These are phyloP conservation scores for Aspergillus arachidicola DNA, from an alignment of 2,329 filamentous ascomycete species.

Conservation along the genomic window DNA sequence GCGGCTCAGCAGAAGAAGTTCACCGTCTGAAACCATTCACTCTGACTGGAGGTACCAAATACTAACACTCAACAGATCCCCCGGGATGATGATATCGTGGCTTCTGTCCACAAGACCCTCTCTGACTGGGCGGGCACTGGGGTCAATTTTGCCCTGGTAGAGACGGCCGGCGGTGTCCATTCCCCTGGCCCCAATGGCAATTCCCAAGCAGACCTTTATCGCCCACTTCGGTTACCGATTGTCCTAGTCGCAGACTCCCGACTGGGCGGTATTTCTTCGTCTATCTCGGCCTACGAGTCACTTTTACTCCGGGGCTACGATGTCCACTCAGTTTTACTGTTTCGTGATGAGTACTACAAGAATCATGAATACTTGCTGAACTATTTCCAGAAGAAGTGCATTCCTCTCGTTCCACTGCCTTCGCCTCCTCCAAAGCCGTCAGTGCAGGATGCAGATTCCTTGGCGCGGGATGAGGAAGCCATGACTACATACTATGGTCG, in stretches of 20 bases:
- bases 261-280: slow-evolving; percentile 77
- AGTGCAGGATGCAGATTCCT: slow-evolving; percentile 31
- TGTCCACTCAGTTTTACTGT: slow-evolving; percentile 69
- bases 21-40: slow-evolving; percentile 14
- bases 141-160: slow-evolving; percentile 68
- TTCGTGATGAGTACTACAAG: slow-evolving; percentile 65
- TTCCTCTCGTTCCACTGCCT: slow-evolving; percentile 60
- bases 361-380: slow-evolving; percentile 69
- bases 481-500: slow-evolving; percentile 68
- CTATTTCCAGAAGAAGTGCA: slow-evolving; percentile 65
- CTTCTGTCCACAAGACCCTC: slow-evolving; percentile 50
- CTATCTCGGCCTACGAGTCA: slow-evolving; percentile 79
- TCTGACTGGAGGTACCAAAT: neutral
- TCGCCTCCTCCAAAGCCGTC: slow-evolving; percentile 57
- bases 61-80: slow-evolving; percentile 44
- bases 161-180: slow-evolving; percentile 81
- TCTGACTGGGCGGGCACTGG: slow-evolving; percentile 36
- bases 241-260: slow-evolving; percentile 74
- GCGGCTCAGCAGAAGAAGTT: slow-evolving; percentile 61
- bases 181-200: slow-evolving; percentile 76
- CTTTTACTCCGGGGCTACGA: slow-evolving; percentile 78
- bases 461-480: slow-evolving; percentile 53
- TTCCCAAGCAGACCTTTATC: slow-evolving; percentile 76
- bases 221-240: slow-evolving; percentile 71
- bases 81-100: slow-evolving; percentile 54